Base-by-base conservation (phyloP, 2,329 filamentous ascomycete species). In the Podosphaera leucotricha region DNA sequence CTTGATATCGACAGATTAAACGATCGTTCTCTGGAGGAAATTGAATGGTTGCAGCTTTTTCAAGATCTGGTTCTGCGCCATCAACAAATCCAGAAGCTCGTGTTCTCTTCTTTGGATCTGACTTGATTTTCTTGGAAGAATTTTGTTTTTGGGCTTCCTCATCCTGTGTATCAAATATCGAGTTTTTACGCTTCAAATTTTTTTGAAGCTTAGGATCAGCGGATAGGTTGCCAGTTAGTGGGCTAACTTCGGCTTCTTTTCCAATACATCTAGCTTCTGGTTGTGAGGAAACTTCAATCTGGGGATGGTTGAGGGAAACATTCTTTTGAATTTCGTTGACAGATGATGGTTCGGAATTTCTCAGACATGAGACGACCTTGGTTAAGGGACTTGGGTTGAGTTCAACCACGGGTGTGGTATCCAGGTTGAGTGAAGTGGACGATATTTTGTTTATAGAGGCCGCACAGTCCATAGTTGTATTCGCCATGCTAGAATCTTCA, bases 1-100 rank as follows among this genome's bases (percentile, higher is more conserved):
- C 44, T 21, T 54, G 43, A 20, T 51, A 53, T 20, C 49, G 41
- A 36, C 50, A 52, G 22, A 51, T 20, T 20, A 58, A 46, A 26
- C 49, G 47, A n/a, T 43, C 38, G 7, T 44, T 39, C 15, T 43
- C 45, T 24, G 49, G 47, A 10, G 50, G 41, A 38, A 53, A 35
- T 2, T 41, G 11, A 8, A 52, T 22, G n/a, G 44, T 22, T 26
- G 50, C 48, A 43, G 46, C 49, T 11, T 30, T 16, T 13, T 35
- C 26, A 10, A 46, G 15, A 20, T 38, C 35, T 19, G 33, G 7
- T 39, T 35, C 21, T 15, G 15, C 44, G 16, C 19, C 5, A 8
- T 19, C n/a, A 10, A 21, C 0, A 38, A 20, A 8, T 36, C 38
- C 44, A 8, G 33, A 33, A 20, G 13, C 8, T 4, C n/a, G 16